Conservation (phyloP, 176 grass and related monocot species). For the Bromus sterilis region DNA sequence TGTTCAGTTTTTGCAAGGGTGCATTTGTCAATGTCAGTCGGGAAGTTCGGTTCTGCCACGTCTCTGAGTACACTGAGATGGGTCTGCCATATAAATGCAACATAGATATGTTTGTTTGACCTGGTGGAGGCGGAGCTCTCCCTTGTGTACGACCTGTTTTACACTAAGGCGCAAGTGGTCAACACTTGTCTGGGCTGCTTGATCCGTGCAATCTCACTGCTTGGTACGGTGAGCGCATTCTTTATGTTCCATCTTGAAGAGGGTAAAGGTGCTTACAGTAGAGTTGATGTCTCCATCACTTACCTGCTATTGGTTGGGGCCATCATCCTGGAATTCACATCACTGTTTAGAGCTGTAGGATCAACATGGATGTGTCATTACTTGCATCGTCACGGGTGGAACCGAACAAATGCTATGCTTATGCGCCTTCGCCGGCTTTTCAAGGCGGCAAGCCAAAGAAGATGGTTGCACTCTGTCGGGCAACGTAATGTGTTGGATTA, state of each 20-base stretch:
- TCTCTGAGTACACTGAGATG: too few species aligned
- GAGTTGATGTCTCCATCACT: background rate
- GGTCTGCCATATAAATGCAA: background rate
- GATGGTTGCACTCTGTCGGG: background rate
- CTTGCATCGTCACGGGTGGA: background rate
- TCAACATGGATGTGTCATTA: background rate
- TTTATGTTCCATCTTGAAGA: background rate
- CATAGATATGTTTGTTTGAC: background rate
- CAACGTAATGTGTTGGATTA: background rate
- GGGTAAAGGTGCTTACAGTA: background rate
- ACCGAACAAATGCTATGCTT: background rate
- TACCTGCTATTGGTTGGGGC: background rate
- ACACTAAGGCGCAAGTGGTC: background rate
- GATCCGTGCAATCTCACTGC: background rate
- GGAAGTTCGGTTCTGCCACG: too few species aligned
- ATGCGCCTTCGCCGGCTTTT: background rate
- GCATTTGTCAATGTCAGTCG: background rate
- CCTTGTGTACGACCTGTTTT: background rate
- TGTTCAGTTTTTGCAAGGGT: too few species aligned
- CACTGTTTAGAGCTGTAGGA: background rate
- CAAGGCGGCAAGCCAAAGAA: background rate
- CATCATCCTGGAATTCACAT: background rate
- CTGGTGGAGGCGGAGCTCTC: background rate
- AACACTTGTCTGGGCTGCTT: background rate
- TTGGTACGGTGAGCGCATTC: background rate